Conservation (phyloP, 2,329 filamentous ascomycete genomes). For the Venturiaceae sp. region DNA sequence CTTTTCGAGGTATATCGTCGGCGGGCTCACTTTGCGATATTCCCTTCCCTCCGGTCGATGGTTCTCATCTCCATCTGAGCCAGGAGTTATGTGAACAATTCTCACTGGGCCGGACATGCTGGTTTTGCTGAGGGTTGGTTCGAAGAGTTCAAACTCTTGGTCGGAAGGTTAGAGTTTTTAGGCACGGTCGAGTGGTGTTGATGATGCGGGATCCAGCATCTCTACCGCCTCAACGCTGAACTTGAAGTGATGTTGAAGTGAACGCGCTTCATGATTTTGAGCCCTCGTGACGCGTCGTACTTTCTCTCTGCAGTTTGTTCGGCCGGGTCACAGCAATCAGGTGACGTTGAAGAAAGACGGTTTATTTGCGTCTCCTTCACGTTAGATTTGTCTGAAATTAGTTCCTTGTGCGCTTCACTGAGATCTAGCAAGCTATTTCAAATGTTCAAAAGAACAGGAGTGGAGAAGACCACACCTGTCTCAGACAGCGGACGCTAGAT, state of each 20-base stretch:
- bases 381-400: background rate
- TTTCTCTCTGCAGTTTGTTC: background rate
- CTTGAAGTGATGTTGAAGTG: background rate
- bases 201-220: background rate
- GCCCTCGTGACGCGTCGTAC: background rate
- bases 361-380: background rate
- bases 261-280: background rate
- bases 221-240: background rate
- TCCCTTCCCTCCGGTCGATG: slow-evolving; percentile 26
- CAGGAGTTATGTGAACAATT: slow-evolving; percentile 5
- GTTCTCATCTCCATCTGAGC: slow-evolving; percentile 25
- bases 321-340: background rate
- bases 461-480: too few species aligned
- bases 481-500: too few species aligned
- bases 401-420: background rate
- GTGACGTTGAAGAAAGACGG: too few species aligned
- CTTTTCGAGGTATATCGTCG: slow-evolving; percentile 34
- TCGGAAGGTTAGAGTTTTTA: too few species aligned
- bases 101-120: background rate
- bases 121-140: background rate
- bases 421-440: too few species aligned
- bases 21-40: slow-evolving; percentile 28
- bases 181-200: background rate
- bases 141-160: too few species aligned
- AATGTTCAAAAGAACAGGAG: too few species aligned